phyloP scores from a whole-genome alignment of 768 basidiomycete species.

The Naganishia onofrii region DNA sequence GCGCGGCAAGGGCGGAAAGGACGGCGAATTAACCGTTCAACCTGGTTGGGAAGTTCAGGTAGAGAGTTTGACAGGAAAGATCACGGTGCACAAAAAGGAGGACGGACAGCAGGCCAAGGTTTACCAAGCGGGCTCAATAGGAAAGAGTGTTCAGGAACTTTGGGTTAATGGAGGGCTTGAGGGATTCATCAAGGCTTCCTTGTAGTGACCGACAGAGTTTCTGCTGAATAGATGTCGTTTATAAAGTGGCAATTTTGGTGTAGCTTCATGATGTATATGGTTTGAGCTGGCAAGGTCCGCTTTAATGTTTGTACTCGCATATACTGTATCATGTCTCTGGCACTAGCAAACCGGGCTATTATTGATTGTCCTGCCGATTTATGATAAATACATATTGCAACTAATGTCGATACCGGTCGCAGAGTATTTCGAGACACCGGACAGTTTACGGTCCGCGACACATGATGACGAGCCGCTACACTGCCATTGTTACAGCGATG shows the following conservation, averaged over 20 bases:
- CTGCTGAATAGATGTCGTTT: neutral
- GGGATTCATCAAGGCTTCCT: conserved; percentile 66
- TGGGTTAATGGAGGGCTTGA: conserved; percentile 95
- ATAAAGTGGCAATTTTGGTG: neutral
- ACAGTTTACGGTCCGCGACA: too few species aligned
- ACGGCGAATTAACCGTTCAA: conserved; percentile 77
- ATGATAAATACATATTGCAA: too few species aligned
- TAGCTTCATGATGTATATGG: neutral
- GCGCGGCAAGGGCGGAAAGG: conserved; percentile 72
- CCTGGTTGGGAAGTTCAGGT: conserved; percentile 67
- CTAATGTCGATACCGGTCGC: too few species aligned
- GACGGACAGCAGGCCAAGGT: conserved; percentile 59
- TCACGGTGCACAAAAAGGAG: conserved; percentile 58
- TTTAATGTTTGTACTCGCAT: neutral
- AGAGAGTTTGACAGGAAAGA: conserved; percentile 67
- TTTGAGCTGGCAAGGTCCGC: neutral
- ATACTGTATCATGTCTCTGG: neutral
- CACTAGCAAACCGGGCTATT: neutral
- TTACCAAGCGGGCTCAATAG: conserved; percentile 71
- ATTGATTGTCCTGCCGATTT: too few species aligned
- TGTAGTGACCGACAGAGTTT: conserved; percentile 29
- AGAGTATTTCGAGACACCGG: too few species aligned
- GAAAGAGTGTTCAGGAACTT: conserved; percentile 91
- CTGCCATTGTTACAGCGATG: neutral
- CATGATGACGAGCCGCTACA: too few species aligned